phyloP scores from a whole-genome alignment of 2,329 filamentous ascomycete species.

The Incumbomyces lentus region DNA sequence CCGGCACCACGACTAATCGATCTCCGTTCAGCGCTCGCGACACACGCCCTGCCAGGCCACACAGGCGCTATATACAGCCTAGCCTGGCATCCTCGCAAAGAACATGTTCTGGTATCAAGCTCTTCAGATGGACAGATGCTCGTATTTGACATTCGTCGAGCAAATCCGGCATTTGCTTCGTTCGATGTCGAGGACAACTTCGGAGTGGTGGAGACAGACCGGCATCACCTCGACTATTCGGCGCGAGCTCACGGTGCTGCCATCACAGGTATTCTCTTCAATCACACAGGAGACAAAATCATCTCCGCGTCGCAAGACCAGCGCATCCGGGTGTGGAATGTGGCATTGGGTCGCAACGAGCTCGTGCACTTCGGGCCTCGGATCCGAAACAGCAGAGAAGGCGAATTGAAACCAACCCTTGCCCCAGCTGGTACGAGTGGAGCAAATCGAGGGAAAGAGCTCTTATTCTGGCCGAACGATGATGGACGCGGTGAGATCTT shows the following conservation, averaged over 20 bases:
- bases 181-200: constrained; percentile 76
- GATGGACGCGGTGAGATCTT: constrained; percentile 59
- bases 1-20: constrained; percentile 77
- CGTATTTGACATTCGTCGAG: constrained; percentile 78
- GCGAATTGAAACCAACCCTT: constrained; percentile 50
- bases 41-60: constrained; percentile 61
- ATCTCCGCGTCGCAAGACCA: constrained; percentile 76
- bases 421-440: constrained; percentile 46
- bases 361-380: constrained; percentile 78
- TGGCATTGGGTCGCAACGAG: constrained; percentile 70
- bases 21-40: constrained; percentile 66
- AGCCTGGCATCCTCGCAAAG: constrained; percentile 60
- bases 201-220: constrained; percentile 44
- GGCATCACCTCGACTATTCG: constrained; percentile 31
- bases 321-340: constrained; percentile 78
- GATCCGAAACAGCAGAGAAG: constrained; percentile 57
- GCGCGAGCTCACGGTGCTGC: constrained; percentile 63
- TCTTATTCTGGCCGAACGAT: constrained; percentile 73
- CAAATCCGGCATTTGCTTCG: constrained; percentile 62
- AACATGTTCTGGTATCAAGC: constrained; percentile 67
- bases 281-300: constrained; percentile 64
- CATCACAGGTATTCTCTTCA: constrained; percentile 80
- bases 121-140: constrained; percentile 75
- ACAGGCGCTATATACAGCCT: constrained; percentile 56
- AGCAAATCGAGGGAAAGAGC: constrained; percentile 42